Base-by-base conservation (phyloP, 1,139 yeast genomes). In the Pichia sp. region DNA sequence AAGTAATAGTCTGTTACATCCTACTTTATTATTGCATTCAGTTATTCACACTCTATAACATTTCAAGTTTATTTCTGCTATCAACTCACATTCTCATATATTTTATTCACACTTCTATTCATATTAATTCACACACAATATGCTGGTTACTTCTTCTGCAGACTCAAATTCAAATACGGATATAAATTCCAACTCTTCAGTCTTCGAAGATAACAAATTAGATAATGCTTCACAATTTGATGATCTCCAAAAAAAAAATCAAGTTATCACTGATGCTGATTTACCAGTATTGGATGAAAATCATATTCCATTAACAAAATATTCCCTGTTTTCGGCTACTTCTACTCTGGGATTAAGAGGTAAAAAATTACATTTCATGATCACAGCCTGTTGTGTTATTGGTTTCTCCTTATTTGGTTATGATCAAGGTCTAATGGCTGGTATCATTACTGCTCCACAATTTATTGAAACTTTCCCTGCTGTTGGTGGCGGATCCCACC, bases 401-500 rank as follows among this genome's bases (percentile, higher is more conserved):
- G 90, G 88, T 14, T 86, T 86, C 66, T 77, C 86, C 29, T 71
- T 80, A 47, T 86, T 86, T 63, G 95, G 95, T 54, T 85, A 84
- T 63, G 91, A 86, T 66, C 93, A 86, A 68, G 95, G 95, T 63
- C 76, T 86, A 52, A 82, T 84, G 87, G 78, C 86, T 9, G 87
- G 88, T 62, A 70, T 83, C 51, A 81, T 84, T 58, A 79, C 86
- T 27, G 85, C 85, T 51, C 70, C 70, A 0, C 77, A 80, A 58
- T 85, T 85, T 63, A 75, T 76, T 61, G 58, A 68, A 18, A 83
- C 76, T 51, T 83, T 83, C 66, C 87, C 87, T 7, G 76, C 78
- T 11, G 77, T 83, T 27, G 58, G 56, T 22, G 70, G 71, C 51
- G 65, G 64, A 41, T 67, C 77, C 29, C 54, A 58, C 42, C 68